Base-by-base conservation (phyloP, 768 basidiomycete species). In the Hortiboletus flavorubellus region DNA sequence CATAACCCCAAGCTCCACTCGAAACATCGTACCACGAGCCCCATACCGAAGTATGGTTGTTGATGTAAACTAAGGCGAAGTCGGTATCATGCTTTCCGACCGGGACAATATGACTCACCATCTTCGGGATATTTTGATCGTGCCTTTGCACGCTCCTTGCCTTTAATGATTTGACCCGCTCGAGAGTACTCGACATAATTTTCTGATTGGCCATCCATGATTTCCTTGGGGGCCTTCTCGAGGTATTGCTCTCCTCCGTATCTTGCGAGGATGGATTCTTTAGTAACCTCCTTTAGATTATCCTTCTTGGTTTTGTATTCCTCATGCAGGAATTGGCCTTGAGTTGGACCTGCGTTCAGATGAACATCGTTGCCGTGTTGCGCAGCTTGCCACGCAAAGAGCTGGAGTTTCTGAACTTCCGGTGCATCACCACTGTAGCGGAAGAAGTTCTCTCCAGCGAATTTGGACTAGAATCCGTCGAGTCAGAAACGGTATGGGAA, bases 311-410 rank as follows among this genome's bases (percentile, higher is more conserved):
- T 80, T 61, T 81, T 83, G 77, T 89, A 99, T 64, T 98, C 91
- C 39, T 87, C 80, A 68, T 98, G 95, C 35, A 97, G 76, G 15
- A 96, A 80, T 74, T 96, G 86, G 44, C 95, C 95, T 65, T 95
- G 92, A 0, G 97, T 99, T 4, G 97, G 97, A 63, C 96, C 97
- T 40, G 97, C 91, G 64, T 95, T 91, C 59, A 97, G 76, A 71
- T 99, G 93, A 15, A 99, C 87, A 67, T 98, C 93, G 64, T 95
- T 95, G 1, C 97, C 97, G 7, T 89, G 84, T 42, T 90, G 85
- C 33, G 89, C 87, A 26, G 95, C 93, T 68, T 98, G 91, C 96
- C 95, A 98, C 1, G 97, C 97, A 69, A 98, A 99, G 16, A 98
- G 78, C 68, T 98, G 96, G 14, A 99, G 82, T 59, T 87, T 77